Conservation (phyloP, 768 basidiomycete genomes). For the Pulveroboletus sp. region DNA sequence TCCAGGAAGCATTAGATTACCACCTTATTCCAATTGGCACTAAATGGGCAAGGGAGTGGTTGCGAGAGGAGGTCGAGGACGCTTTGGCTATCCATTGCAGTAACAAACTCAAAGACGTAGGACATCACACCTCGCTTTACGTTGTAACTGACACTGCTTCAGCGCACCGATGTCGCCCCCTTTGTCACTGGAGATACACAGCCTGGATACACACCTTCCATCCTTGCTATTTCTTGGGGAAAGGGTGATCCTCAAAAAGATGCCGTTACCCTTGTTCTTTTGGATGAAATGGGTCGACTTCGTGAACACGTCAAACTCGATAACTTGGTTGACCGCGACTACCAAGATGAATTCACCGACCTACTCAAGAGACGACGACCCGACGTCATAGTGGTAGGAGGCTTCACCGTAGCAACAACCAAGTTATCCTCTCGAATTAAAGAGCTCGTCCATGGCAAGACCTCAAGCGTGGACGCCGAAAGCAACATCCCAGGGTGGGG, state of each 20-base stretch:
- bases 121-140: constrained; percentile 18
- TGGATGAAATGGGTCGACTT: constrained; percentile 85
- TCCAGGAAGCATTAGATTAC: constrained; percentile 73
- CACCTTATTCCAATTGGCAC: constrained; percentile 78
- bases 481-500: constrained; percentile 21
- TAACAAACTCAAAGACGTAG: constrained; percentile 65
- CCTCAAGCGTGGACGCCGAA: constrained; percentile 22
- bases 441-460: constrained; percentile 40
- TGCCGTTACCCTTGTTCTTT: constrained; percentile 74
- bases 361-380: constrained; percentile 80
- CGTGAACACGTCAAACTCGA: constrained; percentile 89
- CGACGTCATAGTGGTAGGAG: constrained; percentile 84
- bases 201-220: constrained; percentile 66
- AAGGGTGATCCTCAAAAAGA: constrained; percentile 93
- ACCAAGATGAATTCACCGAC: constrained; percentile 70
- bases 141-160: constrained; percentile 13
- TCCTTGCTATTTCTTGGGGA: constrained; percentile 91
- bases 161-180: constrained; percentile 85
- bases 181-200: constrained; percentile 59
- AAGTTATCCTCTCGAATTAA: constrained; percentile 65
- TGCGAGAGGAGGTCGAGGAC: constrained; percentile 90
- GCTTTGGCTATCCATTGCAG: constrained; percentile 65
- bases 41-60: constrained; percentile 87
- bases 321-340: constrained; percentile 70
- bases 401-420: constrained; percentile 77